phyloP scores from a whole-genome alignment of 2,329 filamentous ascomycete species.

The Trichoderma citrinoviride region DNA sequence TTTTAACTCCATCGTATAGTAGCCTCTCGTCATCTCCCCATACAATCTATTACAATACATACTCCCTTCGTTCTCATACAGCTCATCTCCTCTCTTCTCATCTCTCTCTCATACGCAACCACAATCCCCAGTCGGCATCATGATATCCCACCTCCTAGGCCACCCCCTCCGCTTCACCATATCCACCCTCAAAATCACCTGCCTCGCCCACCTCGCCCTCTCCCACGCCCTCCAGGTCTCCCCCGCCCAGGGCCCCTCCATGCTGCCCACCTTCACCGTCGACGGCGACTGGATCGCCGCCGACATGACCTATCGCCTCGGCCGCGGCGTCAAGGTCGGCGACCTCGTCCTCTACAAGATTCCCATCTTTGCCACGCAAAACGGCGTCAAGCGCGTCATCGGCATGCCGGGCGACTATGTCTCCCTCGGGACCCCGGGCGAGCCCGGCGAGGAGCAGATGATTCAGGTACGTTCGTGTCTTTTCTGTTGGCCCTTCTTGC shows the following conservation, averaged over 20 bases:
- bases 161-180: constrained; percentile 40
- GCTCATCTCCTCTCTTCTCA: no score
- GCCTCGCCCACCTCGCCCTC: constrained; percentile 44
- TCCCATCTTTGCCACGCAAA: constrained; percentile 60
- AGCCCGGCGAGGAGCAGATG: constrained; percentile 50
- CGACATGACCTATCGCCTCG: constrained; percentile 65
- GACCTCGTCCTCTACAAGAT: constrained; percentile 80
- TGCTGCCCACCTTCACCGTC: constrained; percentile 79
- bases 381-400: constrained; percentile 75
- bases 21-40: no score
- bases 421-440: constrained; percentile 59
- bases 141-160: constrained; percentile 37
- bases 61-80: no score
- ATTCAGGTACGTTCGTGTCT: constrained; percentile 60
- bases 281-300: constrained; percentile 67
- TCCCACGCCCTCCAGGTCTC: constrained; percentile 62
- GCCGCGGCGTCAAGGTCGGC: constrained; percentile 66
- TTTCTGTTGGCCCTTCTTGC: no score
- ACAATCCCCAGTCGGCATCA: constrained; percentile 23
- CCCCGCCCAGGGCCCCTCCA: constrained; percentile 69
- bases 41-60: no score
- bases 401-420: constrained; percentile 78
- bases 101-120: neutral
- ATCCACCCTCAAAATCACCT: constrained; percentile 39
- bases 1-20: no score